Percentiles rank a stretch among this genome's conserved stretches.
These are phyloP conservation scores for Termitomyces sp. DNA, from an alignment of 768 basidiomycete genomes.

Conservation along the genomic window DNA sequence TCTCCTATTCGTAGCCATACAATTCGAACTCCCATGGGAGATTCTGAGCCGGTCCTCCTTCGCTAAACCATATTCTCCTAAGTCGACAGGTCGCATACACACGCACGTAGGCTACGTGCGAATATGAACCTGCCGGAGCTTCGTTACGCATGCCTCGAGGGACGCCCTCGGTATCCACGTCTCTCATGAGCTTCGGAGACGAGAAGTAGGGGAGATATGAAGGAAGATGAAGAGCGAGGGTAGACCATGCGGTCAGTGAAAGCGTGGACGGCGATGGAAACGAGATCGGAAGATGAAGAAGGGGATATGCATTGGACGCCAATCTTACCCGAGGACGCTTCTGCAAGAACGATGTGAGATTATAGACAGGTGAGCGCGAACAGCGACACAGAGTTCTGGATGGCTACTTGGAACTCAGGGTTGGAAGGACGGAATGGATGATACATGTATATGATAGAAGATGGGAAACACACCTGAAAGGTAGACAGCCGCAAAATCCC, in stretches of 20 bases:
- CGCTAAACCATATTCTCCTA: slow-evolving; percentile 71
- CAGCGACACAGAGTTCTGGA: neutral
- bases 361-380: neutral
- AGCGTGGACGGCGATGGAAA: slow-evolving; percentile 53
- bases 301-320: slow-evolving; percentile 33
- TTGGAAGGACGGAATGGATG: neutral
- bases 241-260: slow-evolving; percentile 66
- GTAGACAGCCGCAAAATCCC: slow-evolving; percentile 69
- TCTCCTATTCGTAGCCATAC: slow-evolving; percentile 28
- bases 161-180: slow-evolving; percentile 13
- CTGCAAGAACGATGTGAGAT: slow-evolving; percentile 24
- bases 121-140: slow-evolving; percentile 50
- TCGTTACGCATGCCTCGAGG: slow-evolving; percentile 14
- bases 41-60: slow-evolving; percentile 43
- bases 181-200: slow-evolving; percentile 31
- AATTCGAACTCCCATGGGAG: slow-evolving; percentile 76
- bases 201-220: slow-evolving; percentile 57
- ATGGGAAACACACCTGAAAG: slow-evolving; percentile 57
- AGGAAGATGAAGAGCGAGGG: slow-evolving; percentile 55
- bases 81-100: slow-evolving; percentile 76
- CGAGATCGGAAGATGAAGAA: slow-evolving; percentile 66
- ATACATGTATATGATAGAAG: neutral
- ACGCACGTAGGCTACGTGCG: slow-evolving; percentile 67
- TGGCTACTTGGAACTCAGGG: neutral
- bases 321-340: slow-evolving; percentile 48